phyloP scores from a whole-genome alignment of 2,329 filamentous ascomycete genomes.

The Hypoxylon sp. region DNA sequence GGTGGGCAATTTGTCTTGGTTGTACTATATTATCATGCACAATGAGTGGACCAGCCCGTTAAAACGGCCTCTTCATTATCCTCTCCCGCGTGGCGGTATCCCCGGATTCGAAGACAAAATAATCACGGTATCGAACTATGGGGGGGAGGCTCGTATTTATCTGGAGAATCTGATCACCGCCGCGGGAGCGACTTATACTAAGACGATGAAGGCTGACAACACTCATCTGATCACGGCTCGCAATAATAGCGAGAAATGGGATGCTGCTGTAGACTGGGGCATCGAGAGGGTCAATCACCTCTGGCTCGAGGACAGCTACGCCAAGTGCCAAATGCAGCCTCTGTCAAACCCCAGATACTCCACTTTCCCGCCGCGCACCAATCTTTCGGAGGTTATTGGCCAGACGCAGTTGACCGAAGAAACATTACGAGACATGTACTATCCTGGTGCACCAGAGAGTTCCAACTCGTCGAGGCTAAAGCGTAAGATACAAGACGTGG shows the following conservation, averaged over 20 bases:
- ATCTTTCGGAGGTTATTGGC: slow-evolving; percentile 91
- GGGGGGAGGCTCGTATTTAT: slow-evolving; percentile 91
- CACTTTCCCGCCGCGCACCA: slow-evolving; percentile 88
- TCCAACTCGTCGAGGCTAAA: slow-evolving; percentile 59
- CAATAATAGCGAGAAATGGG: slow-evolving; percentile 89
- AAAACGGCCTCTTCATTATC: slow-evolving; percentile 88
- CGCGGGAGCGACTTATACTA: slow-evolving; percentile 88
- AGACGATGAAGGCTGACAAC: slow-evolving; percentile 94
- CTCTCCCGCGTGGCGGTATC: slow-evolving; percentile 80
- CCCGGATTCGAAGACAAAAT: slow-evolving; percentile 80
- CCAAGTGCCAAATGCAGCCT: slow-evolving; percentile 81
- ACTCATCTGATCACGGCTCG: slow-evolving; percentile 95
- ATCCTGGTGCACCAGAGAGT: slow-evolving; percentile 68
- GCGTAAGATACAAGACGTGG: slow-evolving; percentile 62
- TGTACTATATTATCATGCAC: slow-evolving; percentile 90
- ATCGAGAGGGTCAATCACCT: slow-evolving; percentile 92
- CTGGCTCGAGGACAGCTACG: slow-evolving; percentile 98
- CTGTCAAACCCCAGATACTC: slow-evolving; percentile 81
- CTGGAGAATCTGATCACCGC: slow-evolving; percentile 91
- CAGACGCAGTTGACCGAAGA: slow-evolving; percentile 82
- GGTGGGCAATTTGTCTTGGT: slow-evolving; percentile 92
- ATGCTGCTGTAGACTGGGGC: slow-evolving; percentile 91
- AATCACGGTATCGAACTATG: slow-evolving; percentile 96
- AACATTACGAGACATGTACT: slow-evolving; percentile 73
- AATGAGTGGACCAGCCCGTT: slow-evolving; percentile 91